Base-by-base conservation (phyloP, 768 basidiomycete species). In the Lentinula boryana region DNA sequence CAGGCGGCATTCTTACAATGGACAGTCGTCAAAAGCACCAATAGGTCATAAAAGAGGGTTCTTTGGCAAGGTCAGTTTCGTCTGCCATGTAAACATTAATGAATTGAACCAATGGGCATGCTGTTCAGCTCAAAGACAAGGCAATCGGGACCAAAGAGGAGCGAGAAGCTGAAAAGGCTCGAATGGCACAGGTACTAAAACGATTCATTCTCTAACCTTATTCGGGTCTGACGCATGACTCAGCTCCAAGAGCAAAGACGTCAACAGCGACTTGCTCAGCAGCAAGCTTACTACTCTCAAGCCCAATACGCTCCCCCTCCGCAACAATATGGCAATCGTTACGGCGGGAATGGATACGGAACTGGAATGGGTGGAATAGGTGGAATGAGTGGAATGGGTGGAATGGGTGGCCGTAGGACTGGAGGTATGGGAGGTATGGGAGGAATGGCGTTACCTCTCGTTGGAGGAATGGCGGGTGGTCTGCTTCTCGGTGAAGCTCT, bases 121-220 rank as follows among this genome's bases (percentile, higher is more conserved):
- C 5, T 8, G 5, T 15, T 41, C 27, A 56, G 55, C 61, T 89
- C 64, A 88, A 85, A 67, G 85, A 88, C 65, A 85, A 83, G 66
- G 75, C 83, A 0, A 80, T 84, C 12, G 83, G 84, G 1, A 86
- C 85, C 2, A 84, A 83, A 68, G 85, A 87, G 65, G 85, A 87
- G 69, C 75, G 86, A 5, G 81, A 85, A 67, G 75, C 76, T 48
- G 71, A 74, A 31, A 75, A 64, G 65, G 70, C 66, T 16, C 67
- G 73, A 51, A 66, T 67, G 58, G 70, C 69, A 5, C 69, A 74
- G 66, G 72, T 73, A 38, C 7, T 13, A 56, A 56, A 66, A 43
- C 15, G 40, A 46, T 36, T 15, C 13, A 27, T 53, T 21, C 48
- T 44, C 48, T 40, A 21, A 27, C 13, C 38, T 16, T 56, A 23